Conservation (phyloP, 139 green algal genomes). For the Trebouxia sp. region DNA sequence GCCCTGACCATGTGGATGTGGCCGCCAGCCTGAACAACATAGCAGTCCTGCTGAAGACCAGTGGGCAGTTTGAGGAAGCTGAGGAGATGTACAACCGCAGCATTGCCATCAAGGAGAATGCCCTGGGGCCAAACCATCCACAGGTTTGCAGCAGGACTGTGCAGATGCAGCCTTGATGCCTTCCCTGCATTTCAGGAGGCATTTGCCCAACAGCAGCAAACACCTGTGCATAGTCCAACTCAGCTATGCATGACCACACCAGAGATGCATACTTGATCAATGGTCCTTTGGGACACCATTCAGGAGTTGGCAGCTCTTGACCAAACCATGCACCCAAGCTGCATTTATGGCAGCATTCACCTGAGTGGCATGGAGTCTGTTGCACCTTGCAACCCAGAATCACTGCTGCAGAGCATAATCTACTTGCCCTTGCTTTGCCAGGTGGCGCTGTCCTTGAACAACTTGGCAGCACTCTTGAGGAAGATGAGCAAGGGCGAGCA, state of each 20-base stretch:
- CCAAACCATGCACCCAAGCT: too few relatives aligned
- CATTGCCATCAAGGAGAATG: slow-evolving; percentile 39
- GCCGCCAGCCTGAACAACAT: slow-evolving; percentile 45
- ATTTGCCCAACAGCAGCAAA: slow-evolving; percentile 22
- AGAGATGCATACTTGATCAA: too few relatives aligned
- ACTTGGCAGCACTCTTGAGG: slow-evolving; percentile 33
- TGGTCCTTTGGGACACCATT: too few relatives aligned
- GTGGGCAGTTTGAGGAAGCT: slow-evolving; percentile 36
- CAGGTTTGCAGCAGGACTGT: too few relatives aligned
- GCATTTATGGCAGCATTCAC: too few relatives aligned
- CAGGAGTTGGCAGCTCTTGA: too few relatives aligned
- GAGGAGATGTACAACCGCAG: slow-evolving; percentile 36
- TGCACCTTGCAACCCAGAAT: background rate
- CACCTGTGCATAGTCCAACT: too few relatives aligned
- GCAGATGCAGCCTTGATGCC: background rate
- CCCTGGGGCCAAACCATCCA: slow-evolving; percentile 35
- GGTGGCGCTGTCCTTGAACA: slow-evolving; percentile 38
- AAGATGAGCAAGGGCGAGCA: slow-evolving; percentile 25
- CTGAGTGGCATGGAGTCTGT: too few relatives aligned
- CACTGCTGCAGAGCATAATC: too few relatives aligned
- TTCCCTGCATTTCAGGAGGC: background rate
- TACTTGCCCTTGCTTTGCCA: background rate
- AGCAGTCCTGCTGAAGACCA: slow-evolving; percentile 34
- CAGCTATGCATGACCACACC: too few relatives aligned
- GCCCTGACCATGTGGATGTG: slow-evolving; percentile 38